Evolutionary conservation across 2,329 filamentous ascomycete species (phyloP), one percentile per base, ranked within the genome.

Genomic region (Polytolypa hystricis): DNA sequence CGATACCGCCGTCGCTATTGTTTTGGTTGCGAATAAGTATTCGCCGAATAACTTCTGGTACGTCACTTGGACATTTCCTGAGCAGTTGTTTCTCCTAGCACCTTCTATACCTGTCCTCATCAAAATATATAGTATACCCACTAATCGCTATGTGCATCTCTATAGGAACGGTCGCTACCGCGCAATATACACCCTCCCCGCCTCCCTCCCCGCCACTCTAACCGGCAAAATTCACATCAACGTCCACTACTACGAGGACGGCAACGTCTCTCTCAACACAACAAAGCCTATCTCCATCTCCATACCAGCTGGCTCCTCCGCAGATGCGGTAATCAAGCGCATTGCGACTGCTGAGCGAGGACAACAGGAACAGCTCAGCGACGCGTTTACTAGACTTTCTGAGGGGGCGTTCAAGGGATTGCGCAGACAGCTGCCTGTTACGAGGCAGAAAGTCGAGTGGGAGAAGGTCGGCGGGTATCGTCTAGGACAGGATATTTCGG

Each of bases 211-310:
- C 4, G 48, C 57, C 45, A 69, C 69, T 32, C 66, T 96, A 29
- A 77, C 79, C 25, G 91, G 91, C 50, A 77, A 71, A 41, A 79
- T 96, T 61, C 85, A 89, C 60, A 84, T 95, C 37, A 87, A 96
- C 50, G 89, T 98, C 35, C 91, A 98, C 70, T 98, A 98, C 71
- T 98, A 98, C 67, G 91, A 98, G 65, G 93, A 98, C 57, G 91
- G 91, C 44, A 98, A 98, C 56, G 91, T 98, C 40, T 81, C 91
- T 2, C 73, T 98, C 41, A 71, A 89, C 45, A 95, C 91, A n/a
- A 80, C 75, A 53, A 95, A 95, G 65, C 68, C 81, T 8, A 58
- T 89, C 9, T 69, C 69, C 1, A 58, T 73, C 3, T 74, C 73
- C 6, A 59, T 83, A n/a, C 61, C 76, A 1, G 77, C 73, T 1